Conservation (phyloP, 495 filamentous ascomycete genomes). For the Tuber brumale region DNA sequence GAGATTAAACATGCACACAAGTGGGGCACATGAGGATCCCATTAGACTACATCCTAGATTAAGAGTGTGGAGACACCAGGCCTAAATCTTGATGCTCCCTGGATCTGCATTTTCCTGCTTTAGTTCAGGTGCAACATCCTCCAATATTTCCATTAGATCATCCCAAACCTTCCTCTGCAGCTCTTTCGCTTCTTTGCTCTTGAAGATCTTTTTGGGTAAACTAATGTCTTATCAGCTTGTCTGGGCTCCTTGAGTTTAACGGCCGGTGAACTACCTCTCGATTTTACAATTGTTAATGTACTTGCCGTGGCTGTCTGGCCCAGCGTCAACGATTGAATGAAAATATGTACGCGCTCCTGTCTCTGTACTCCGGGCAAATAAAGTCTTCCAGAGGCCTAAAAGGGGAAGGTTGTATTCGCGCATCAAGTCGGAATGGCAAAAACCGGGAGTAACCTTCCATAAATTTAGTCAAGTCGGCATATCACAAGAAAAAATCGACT, state of each 20-base stretch:
- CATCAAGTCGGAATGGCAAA: constrained; percentile 48
- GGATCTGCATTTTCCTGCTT: background rate
- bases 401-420: constrained; percentile 37
- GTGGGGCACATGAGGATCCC: background rate
- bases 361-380: constrained; percentile 48
- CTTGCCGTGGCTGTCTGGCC: constrained; percentile 47
- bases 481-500: background rate
- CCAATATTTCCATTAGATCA: constrained; percentile 51
- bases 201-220: constrained; percentile 33
- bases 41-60: background rate
- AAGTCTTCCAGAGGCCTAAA: background rate
- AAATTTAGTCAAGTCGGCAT: background rate
- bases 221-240: background rate
- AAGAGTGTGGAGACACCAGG: background rate
- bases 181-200: constrained; percentile 43
- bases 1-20: background rate
- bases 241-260: background rate
- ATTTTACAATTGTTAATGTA: constrained; percentile 46
- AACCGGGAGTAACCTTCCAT: constrained; percentile 47
- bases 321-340: constrained; percentile 38
- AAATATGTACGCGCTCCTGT: constrained; percentile 49
- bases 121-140: constrained; percentile 26
- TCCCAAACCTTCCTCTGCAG: constrained; percentile 51
- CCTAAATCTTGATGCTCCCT: background rate
- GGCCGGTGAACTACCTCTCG: constrained; percentile 7